Evolutionary conservation across 2,329 filamentous ascomycete genomes (phyloP).

Genomic region (Akanthomyces lecanii): DNA sequence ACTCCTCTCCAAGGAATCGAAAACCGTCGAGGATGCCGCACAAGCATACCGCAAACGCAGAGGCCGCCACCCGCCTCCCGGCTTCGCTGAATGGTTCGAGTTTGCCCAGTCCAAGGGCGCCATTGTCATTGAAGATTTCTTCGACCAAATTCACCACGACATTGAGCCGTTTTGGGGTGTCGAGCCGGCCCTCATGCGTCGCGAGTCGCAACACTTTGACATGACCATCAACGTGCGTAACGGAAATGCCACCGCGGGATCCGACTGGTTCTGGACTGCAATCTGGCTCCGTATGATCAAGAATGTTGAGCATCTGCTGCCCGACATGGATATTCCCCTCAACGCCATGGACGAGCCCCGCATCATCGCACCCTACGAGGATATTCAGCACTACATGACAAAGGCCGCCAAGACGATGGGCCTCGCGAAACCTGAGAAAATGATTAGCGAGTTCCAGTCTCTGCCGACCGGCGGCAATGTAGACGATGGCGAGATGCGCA

Average conservation of each 20-base stretch:
- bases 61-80: conserved; percentile 59
- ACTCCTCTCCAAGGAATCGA: conserved; percentile 42
- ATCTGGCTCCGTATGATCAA: conserved; percentile 53
- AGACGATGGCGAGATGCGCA: conserved; percentile 30
- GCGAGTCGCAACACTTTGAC: conserved; percentile 51
- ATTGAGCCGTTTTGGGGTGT: conserved; percentile 55
- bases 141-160: conserved; percentile 61
- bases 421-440: conserved; percentile 41
- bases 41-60: conserved; percentile 53
- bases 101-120: conserved; percentile 50
- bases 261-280: conserved; percentile 55
- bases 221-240: conserved; percentile 59
- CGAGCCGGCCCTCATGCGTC: conserved; percentile 43
- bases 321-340: conserved; percentile 64
- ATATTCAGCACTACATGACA: conserved; percentile 51
- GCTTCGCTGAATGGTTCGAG: conserved; percentile 57
- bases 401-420: conserved; percentile 46
- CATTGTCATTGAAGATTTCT: conserved; percentile 59
- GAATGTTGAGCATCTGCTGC: conserved; percentile 51
- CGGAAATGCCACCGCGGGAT: conserved; percentile 46
- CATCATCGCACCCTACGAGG: conserved; percentile 59
- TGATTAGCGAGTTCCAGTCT: conserved; percentile 41
- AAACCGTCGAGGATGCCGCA: conserved; percentile 50
- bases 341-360: conserved; percentile 66
- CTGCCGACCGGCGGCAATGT: conserved; percentile 37